phyloP scores from a whole-genome alignment of 345 rosid species.

The Eucalyptus regnans region DNA sequence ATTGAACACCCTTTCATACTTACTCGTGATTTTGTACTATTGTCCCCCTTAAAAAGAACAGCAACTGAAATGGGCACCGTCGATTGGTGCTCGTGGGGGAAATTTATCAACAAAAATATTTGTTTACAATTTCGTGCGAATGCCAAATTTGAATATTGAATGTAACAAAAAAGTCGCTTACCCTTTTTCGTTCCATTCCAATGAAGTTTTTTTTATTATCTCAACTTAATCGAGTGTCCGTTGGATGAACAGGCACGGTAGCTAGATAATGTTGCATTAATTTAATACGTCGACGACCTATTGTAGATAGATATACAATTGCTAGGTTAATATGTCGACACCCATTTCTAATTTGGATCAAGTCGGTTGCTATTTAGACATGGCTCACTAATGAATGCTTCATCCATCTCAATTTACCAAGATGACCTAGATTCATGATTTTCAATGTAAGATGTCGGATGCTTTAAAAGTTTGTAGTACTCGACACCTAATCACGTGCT shows the following conservation, averaged over 20 bases:
- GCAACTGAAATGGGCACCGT: background rate
- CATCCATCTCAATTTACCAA: background rate
- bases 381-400: background rate
- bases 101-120: background rate
- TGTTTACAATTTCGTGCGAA: background rate
- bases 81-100: background rate
- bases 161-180: background rate
- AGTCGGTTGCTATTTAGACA: background rate
- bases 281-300: background rate
- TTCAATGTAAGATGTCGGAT: background rate
- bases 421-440: background rate
- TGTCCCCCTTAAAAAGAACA: background rate
- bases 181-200: background rate
- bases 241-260: accelerated
- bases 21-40: background rate
- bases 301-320: background rate
- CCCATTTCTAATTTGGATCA: background rate
- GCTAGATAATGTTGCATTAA: background rate
- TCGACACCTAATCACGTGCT: background rate
- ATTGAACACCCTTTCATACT: background rate
- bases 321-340: background rate
- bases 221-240: accelerated
- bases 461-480: background rate
- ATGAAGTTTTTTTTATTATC: background rate
- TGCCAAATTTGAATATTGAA: background rate